Conservation (phyloP, 352 stramenopile species). For the Pythium brachiatum region DNA sequence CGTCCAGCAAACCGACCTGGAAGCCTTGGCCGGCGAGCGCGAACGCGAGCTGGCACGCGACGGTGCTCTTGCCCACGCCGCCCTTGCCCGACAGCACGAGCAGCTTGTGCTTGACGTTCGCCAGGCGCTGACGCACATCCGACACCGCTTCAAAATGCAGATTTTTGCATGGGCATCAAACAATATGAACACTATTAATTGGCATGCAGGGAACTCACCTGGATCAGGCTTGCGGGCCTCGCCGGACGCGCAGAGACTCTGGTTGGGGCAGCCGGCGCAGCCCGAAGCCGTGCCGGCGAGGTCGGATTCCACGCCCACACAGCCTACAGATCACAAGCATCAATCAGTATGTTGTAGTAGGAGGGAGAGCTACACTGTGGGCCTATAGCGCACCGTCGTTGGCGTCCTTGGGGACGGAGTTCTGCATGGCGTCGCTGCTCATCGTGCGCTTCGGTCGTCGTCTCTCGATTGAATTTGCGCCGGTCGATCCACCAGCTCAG, state of each 20-base stretch:
- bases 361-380: no score
- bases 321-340: slow-evolving; percentile 48
- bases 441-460: slow-evolving; percentile 10
- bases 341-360: no score
- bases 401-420: slow-evolving; percentile 49
- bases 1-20: slow-evolving; percentile 97
- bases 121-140: slow-evolving; percentile 87
- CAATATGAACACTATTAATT: no score
- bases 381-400: slow-evolving; percentile 64
- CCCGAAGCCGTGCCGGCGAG: slow-evolving; percentile 92
- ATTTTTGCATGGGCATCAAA: not conserved
- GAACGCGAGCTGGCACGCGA: slow-evolving; percentile 98
- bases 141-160: slow-evolving; percentile 39
- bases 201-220: slow-evolving; percentile 21
- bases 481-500: not conserved
- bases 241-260: slow-evolving; percentile 93
- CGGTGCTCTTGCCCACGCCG: slow-evolving; percentile 98
- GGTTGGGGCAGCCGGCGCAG: slow-evolving; percentile 98
- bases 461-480: not conserved
- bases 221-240: slow-evolving; percentile 85
- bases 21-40: slow-evolving; percentile 92
- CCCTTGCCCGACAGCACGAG: slow-evolving; percentile 99
- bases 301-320: slow-evolving; percentile 94
- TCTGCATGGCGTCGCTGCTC: slow-evolving; percentile 36
- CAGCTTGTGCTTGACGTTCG: slow-evolving; percentile 94